Percentiles rank a stretch among this genome's conserved stretches.
Evolutionary conservation across 2,329 filamentous ascomycete genomes (phyloP).

Genomic region (Cercospora sp.): DNA sequence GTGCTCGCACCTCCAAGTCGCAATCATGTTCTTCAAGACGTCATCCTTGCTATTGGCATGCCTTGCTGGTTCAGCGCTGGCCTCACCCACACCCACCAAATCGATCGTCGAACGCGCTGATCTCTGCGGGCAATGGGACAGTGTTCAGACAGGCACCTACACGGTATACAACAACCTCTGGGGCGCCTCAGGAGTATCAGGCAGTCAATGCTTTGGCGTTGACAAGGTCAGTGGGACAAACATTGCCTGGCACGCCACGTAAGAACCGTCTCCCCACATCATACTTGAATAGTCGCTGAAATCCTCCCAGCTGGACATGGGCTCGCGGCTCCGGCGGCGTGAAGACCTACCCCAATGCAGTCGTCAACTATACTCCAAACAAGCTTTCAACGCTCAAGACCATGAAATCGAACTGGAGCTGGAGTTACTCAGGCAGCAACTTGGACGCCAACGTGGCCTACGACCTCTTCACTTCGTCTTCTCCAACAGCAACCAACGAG

Average conservation of each 20-base stretch:
- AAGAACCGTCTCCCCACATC: constrained; percentile 1
- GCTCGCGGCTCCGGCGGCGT: constrained; percentile 35
- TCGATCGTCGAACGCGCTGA: constrained; percentile 6
- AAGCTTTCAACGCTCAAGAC: constrained; percentile 43
- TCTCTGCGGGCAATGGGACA: constrained; percentile 19
- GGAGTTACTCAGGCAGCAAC: constrained; percentile 51
- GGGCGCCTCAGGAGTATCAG: constrained; percentile 22
- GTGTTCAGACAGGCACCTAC: constrained; percentile 19
- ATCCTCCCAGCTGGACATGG: constrained; percentile 26
- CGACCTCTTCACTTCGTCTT: constrained; percentile 59
- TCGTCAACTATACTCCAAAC: constrained; percentile 39
- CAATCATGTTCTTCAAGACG: background rate
- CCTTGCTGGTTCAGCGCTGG: background rate
- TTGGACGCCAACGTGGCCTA: constrained; percentile 63
- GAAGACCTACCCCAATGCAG: constrained; percentile 48
- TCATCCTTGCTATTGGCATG: background rate
- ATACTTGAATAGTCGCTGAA: background rate
- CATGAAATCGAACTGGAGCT: constrained; percentile 49
- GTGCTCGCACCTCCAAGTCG: background rate
- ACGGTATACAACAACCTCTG: constrained; percentile 29
- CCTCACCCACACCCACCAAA: constrained; percentile 8
- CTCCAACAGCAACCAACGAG: constrained; percentile 47
- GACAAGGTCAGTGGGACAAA: constrained; percentile 24
- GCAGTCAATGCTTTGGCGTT: constrained; percentile 28
- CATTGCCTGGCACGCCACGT: constrained; percentile 27